A percentile compares a stretch with the other conserved stretches of the same genome.
Conservation (phyloP, 495 filamentous ascomycete species). For the Xylaria castorea region DNA sequence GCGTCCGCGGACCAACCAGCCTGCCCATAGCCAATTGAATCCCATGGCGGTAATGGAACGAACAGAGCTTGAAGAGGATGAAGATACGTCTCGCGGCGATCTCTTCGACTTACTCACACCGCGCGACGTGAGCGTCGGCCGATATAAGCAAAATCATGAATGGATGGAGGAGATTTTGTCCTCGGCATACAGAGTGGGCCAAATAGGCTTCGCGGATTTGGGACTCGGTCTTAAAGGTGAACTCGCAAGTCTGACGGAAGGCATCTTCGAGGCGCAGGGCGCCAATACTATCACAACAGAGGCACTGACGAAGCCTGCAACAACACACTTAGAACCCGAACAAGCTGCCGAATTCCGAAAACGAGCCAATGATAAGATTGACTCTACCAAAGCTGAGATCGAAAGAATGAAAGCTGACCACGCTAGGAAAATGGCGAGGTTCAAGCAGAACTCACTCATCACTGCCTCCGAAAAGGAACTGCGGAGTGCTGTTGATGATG, state of each 20-base stretch:
- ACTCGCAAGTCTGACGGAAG: conserved; percentile 79
- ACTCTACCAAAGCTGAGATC: conserved; percentile 75
- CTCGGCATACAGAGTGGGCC: conserved; percentile 79
- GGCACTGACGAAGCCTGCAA: conserved; percentile 55
- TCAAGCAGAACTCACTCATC: conserved; percentile 69
- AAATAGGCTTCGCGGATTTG: conserved; percentile 87
- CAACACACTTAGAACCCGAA: conserved; percentile 67
- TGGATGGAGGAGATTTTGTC: conserved; percentile 99
- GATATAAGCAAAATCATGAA: conserved; percentile 94
- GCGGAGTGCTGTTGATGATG: conserved; percentile 61
- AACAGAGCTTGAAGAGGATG: conserved; percentile 79
- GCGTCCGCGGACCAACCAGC: conserved; percentile 46
- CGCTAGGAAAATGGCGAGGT: conserved; percentile 72
- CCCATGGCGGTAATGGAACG: conserved; percentile 40
- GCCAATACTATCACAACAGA: conserved; percentile 64
- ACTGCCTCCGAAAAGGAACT: conserved; percentile 70
- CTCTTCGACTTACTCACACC: conserved; percentile 86
- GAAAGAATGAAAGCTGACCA: conserved; percentile 82
- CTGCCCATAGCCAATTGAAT: conserved; percentile 35
- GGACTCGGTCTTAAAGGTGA: conserved; percentile 87
- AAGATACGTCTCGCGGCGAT: conserved; percentile 84
- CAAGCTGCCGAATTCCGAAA: conserved; percentile 80
- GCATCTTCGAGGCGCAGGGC: conserved; percentile 66
- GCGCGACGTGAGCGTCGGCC: conserved; percentile 80
- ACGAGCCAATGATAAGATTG: conserved; percentile 69